Evolutionary conservation across 2,329 filamentous ascomycete species (phyloP).

Genomic region (Penicillium sp.): DNA sequence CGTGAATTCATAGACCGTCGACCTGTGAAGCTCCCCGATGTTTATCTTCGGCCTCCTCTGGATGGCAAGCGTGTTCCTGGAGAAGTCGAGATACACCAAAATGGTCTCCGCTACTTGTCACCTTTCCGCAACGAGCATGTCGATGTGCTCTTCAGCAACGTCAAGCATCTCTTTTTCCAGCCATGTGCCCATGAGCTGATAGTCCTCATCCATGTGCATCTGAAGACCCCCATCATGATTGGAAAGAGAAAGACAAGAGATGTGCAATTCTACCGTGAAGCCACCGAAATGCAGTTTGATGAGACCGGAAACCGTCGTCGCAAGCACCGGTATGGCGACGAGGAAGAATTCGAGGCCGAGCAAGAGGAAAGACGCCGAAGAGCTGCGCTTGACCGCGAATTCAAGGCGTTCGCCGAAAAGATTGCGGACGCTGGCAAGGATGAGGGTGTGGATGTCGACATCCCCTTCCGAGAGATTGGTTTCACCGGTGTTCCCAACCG

Average conservation of each 20-base stretch:
- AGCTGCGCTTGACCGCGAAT: conserved; percentile 89
- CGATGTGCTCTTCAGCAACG: conserved; percentile 95
- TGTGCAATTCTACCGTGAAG: conserved; percentile 96
- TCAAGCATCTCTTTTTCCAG: conserved; percentile 98
- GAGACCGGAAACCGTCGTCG: conserved; percentile 97
- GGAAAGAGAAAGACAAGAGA: conserved; percentile 99
- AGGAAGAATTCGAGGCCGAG: conserved; percentile 97
- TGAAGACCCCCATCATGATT: conserved; percentile 97
- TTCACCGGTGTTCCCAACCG: conserved; percentile 96
- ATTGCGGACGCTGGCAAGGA: conserved; percentile 92
- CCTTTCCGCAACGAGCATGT: conserved; percentile 78
- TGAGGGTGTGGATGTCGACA: conserved; percentile 88
- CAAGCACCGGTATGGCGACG: conserved; percentile 95
- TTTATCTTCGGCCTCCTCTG: conserved; percentile 91
- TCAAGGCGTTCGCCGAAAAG: conserved; percentile 95
- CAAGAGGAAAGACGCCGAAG: conserved; percentile 91
- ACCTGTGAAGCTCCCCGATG: conserved; percentile 84
- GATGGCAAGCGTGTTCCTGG: conserved; percentile 96
- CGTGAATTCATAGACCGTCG: conserved; percentile 64
- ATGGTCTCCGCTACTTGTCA: conserved; percentile 93
- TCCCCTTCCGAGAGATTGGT: conserved; percentile 92
- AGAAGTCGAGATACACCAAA: conserved; percentile 96
- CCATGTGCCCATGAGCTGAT: conserved; percentile 94
- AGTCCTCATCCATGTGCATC: conserved; percentile 95
- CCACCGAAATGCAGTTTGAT: conserved; percentile 97